Base-by-base conservation (phyloP, 805 yeast genomes). In the Ogataea sp. region DNA sequence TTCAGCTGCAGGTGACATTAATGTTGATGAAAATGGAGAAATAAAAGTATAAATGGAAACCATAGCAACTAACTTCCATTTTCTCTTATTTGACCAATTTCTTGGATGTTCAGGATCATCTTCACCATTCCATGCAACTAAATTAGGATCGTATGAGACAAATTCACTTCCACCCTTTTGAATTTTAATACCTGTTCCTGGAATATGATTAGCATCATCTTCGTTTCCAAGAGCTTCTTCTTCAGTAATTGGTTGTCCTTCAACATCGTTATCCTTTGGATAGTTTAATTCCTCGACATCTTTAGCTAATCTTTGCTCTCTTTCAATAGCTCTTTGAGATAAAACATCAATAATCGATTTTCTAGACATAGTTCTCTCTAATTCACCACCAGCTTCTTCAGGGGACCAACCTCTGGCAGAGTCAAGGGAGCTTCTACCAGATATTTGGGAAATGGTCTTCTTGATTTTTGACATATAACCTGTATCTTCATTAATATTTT, bases 121-220 rank as follows among this genome's bases (percentile, higher is more conserved):
- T 15, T 66, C 68, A 3, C 79, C 78, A 25, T 77, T 75, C 85
- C 85, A 80, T 2, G 83, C 71, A 10, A 80, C 78, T 36, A 80
- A 59, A 48, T 80, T 84, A 0, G 84, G 85, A 48, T 80, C 85
- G 9, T 75, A 57, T 5, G 56, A 53, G 25, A 61, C 60, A 51
- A 71, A 78, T 49, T 78, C 83, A 8, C 62, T 63, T 21, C 84
- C 84, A 40, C 66, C 71, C 9, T 24, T 20, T 29, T 25, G 38
- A 20, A 36, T 35, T 18, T 32, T 26, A 20, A 40, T 40, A 9
- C 35, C 36, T 18, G 41, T 32, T 18, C 41, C 38, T 18, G 43
- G 43, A 28, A 40, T 40, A 25, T 40, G 32, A 10, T 38, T 25
- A 13, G 15, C 35, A 30, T 40, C 38, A 17, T 32, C 39, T 14